Conservation (phyloP, 257 asterid genomes). For the Solanum virginianum region DNA sequence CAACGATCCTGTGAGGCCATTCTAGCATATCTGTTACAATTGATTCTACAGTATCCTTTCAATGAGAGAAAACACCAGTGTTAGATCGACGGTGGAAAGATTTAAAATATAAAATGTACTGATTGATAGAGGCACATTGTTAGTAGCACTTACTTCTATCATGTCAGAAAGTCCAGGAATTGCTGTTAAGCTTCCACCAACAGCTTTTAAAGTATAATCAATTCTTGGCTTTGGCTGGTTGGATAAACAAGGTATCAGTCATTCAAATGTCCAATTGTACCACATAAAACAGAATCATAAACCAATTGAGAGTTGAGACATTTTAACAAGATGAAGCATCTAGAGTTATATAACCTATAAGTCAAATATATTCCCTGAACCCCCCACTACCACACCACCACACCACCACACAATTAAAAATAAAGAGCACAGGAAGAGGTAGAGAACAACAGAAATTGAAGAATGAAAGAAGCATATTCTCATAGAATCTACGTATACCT, state of each 20-base stretch:
- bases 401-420: background rate
- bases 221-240: constrained; percentile 90
- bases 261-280: background rate
- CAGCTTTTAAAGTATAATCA: constrained; percentile 87
- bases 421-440: background rate
- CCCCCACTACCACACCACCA: background rate
- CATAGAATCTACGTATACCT: constrained; percentile 30
- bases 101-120: background rate
- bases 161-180: constrained; percentile 92
- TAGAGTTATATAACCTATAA: background rate
- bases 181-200: constrained; percentile 97
- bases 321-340: background rate
- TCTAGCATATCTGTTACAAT: constrained; percentile 84
- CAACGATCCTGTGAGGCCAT: constrained; percentile 99
- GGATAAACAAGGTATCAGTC: constrained; percentile 5
- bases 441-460: background rate
- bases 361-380: background rate
- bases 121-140: background rate
- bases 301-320: background rate
- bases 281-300: background rate
- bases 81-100: constrained; percentile 5
- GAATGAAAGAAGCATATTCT: background rate
- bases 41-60: constrained; percentile 78
- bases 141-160: constrained; percentile 68
- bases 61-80: background rate